phyloP scores from a whole-genome alignment of 179 eudicot genomes.

The Silene coronaria region DNA sequence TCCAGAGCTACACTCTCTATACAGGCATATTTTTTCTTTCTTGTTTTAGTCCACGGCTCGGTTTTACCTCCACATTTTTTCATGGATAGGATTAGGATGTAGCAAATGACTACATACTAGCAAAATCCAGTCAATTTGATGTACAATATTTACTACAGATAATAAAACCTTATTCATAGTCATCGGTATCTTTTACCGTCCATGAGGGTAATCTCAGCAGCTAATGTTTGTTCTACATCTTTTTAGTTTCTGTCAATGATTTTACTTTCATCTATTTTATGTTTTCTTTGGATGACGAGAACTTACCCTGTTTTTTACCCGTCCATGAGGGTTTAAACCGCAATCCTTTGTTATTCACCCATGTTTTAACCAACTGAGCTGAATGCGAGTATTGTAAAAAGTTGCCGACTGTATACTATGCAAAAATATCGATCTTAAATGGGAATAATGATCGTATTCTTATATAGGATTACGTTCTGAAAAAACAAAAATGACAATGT shows the following conservation, averaged over 20 bases:
- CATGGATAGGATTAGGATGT: conserved; percentile 18
- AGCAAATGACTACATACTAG: conserved; percentile 22
- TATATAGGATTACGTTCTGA: neutral
- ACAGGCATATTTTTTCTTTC: neutral
- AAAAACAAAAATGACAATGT: conserved; percentile 2
- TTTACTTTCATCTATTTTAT: no score
- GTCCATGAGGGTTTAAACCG: no score
- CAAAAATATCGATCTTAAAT: no score
- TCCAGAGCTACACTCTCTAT: neutral
- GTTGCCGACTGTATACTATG: no score
- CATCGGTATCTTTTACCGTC: conserved; percentile 4
- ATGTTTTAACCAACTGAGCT: no score
- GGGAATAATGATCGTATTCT: no score
- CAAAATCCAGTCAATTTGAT: conserved; percentile 21
- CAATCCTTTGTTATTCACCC: no score
- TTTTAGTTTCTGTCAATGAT: no score
- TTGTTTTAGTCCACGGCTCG: neutral
- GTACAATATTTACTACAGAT: conserved; percentile 20
- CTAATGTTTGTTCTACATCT: neutral
- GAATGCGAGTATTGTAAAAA: no score
- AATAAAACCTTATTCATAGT: conserved; percentile 11
- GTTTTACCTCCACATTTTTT: conserved; percentile 18
- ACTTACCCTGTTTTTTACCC: no score
- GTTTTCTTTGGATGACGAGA: no score
- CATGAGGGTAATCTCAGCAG: no score